Conservation (phyloP, 1,284 basidiomycete genomes). For the Heterobasidion occidentale region DNA sequence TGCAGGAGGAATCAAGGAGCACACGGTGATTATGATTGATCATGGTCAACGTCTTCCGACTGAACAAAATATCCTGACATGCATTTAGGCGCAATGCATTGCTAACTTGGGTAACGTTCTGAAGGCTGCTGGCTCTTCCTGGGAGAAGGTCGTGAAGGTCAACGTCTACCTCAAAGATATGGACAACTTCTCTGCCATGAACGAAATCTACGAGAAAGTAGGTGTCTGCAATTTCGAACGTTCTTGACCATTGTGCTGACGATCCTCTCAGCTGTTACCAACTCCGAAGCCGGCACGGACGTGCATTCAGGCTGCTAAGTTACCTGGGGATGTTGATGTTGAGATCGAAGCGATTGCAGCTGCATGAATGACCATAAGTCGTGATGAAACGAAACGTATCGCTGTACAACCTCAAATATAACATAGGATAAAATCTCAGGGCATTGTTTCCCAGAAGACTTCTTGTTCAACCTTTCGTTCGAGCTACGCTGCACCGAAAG, state of each 20-base stretch:
- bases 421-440: background rate
- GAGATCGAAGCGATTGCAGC: slow-evolving; percentile 73
- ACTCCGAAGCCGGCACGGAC: slow-evolving; percentile 72
- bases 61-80: background rate
- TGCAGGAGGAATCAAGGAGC: slow-evolving; percentile 45
- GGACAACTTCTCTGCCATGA: slow-evolving; percentile 47
- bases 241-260: background rate
- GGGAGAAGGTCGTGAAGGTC: slow-evolving; percentile 52
- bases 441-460: background rate
- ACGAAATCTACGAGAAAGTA: slow-evolving; percentile 48
- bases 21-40: slow-evolving; percentile 31
- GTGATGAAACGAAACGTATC: background rate
- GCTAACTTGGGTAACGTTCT: slow-evolving; percentile 45
- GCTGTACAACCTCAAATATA: background rate
- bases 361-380: slow-evolving; percentile 13
- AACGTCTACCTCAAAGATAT: slow-evolving; percentile 55
- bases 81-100: slow-evolving; percentile 43
- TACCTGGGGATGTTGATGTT: slow-evolving; percentile 71
- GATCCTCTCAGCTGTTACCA: slow-evolving; percentile 33
- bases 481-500: slow-evolving; percentile 22
- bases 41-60: background rate
- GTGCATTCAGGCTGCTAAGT: slow-evolving; percentile 71
- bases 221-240: background rate
- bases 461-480: background rate
- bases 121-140: slow-evolving; percentile 42